Percentiles rank a stretch among this genome's conserved stretches.
phyloP scores from a whole-genome alignment of 345 rosid genomes.

The Salix brachista region DNA sequence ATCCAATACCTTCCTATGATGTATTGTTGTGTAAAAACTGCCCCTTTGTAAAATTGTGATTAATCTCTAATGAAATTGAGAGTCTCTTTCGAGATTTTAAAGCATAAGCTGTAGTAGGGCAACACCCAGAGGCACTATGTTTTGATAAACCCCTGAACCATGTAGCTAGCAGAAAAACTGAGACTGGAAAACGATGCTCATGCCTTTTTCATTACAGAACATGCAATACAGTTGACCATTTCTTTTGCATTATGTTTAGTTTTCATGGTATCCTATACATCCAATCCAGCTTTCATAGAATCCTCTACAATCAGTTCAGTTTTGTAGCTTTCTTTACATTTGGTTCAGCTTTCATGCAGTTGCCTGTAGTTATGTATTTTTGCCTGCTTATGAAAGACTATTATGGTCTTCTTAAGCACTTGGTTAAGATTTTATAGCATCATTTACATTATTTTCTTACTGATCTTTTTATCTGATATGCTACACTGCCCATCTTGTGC shows the following conservation, averaged over 20 bases:
- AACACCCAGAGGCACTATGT: background rate
- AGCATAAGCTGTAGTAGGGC: background rate
- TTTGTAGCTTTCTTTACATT: background rate
- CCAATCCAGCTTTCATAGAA: background rate
- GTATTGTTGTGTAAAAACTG: background rate
- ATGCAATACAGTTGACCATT: background rate
- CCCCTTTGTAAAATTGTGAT: background rate
- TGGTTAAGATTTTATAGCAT: background rate
- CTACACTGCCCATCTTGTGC: background rate
- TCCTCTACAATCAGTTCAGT: background rate
- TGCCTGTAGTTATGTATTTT: background rate
- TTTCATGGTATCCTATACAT: background rate
- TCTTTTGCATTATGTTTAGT: background rate
- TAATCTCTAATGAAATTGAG: background rate
- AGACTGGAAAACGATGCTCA: background rate
- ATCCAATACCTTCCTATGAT: background rate
- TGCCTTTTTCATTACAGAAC: background rate
- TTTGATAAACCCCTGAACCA: background rate
- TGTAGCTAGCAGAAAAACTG: background rate
- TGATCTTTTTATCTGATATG: background rate
- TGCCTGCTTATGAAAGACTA: background rate
- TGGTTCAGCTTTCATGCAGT: background rate
- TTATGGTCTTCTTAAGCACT: background rate
- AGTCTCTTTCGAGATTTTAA: background rate
- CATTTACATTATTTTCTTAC: background rate